Conservation (phyloP, 257 asterid species). For the Primulina tabacum region DNA sequence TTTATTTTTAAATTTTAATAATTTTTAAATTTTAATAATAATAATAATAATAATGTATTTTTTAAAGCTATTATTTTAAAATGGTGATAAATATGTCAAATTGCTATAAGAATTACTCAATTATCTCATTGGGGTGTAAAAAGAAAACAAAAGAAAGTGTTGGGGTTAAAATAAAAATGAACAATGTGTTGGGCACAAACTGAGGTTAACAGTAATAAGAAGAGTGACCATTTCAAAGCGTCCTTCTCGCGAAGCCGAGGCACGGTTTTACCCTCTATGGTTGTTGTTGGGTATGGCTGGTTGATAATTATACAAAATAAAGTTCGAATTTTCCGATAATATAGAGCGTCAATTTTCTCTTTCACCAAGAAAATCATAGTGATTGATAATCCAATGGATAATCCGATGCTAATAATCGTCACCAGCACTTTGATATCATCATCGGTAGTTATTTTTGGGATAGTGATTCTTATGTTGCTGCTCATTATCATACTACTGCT, state of each 20-base stretch:
- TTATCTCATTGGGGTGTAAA: too few relatives aligned
- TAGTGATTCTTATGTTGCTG: constrained; percentile 71
- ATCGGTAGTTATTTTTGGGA: constrained; percentile 32
- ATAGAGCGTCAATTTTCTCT: constrained; percentile 14
- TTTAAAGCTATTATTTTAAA: too few relatives aligned
- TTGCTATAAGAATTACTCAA: too few relatives aligned
- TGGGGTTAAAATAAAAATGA: not conserved
- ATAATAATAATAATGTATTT: too few relatives aligned
- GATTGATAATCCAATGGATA: constrained; percentile 42
- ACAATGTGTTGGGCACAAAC: not conserved
- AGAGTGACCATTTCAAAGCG: constrained; percentile 49
- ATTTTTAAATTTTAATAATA: too few relatives aligned
- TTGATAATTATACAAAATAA: constrained; percentile 9
- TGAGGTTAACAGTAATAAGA: not conserved
- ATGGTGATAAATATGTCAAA: too few relatives aligned
- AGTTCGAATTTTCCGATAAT: constrained; percentile 8
- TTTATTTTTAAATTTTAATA: too few relatives aligned
- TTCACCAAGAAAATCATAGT: constrained; percentile 21
- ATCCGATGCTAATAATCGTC: constrained; percentile 52
- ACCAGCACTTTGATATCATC: constrained; percentile 32
- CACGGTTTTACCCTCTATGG: not conserved
- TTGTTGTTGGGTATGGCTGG: constrained; percentile 44
- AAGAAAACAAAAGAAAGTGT: not conserved
- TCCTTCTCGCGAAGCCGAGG: constrained; percentile 36
- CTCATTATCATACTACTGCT: constrained; percentile 60